Evolutionary conservation across 2,329 filamentous ascomycete species (phyloP), one percentile per base, ranked within the genome.

Genomic region (Pyrenochaeta sp.): DNA sequence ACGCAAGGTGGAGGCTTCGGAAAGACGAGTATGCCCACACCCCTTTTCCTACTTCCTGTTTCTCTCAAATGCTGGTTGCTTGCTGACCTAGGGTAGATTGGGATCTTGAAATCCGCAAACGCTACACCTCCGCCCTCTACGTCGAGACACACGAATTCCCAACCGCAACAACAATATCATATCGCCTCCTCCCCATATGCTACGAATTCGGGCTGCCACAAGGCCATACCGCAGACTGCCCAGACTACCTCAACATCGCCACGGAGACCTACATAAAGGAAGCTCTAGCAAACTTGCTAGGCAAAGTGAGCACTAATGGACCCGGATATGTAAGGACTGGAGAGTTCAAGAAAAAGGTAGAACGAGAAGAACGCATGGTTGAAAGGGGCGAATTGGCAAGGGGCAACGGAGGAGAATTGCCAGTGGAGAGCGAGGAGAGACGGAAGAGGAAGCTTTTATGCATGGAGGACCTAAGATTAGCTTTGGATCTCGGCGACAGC

Each of bases 341-440:
- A 62, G 88, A 86, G 53, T 97, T 94, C 75, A 87, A 86, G 59
- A 83, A 85, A 53, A 90, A 91, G 71, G 81, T 97, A 10, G 85
- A 87, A 49, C 81, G 82, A 41, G 93, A 97, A 73, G 92, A 97
- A 71, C 84, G 89, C 37, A 84, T 86, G 0, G 87, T 85, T 21
- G 83, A 87, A 35, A 82, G 86, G n/a, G 92, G 92, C 4, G 90
- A 93, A 64, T 74, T 96, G 1, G 80, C 84, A 15, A 84, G 91
- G 61, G 90, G 92, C 53, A 88, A 90, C 54, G 88, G 85, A 42
- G 92, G 92, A 1, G 77, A 96, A 23, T 78, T 97, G 5, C 94
- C 93, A 0, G 79, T 92, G 31, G 92, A 97, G 75, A 86, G 90
- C 2, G 92, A 90, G 70, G 88, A 89, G 47, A 88, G 90, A 14